These are phyloP conservation scores for Mycena chlorophos DNA, from an alignment of 768 basidiomycete genomes.

Conservation along the genomic window DNA sequence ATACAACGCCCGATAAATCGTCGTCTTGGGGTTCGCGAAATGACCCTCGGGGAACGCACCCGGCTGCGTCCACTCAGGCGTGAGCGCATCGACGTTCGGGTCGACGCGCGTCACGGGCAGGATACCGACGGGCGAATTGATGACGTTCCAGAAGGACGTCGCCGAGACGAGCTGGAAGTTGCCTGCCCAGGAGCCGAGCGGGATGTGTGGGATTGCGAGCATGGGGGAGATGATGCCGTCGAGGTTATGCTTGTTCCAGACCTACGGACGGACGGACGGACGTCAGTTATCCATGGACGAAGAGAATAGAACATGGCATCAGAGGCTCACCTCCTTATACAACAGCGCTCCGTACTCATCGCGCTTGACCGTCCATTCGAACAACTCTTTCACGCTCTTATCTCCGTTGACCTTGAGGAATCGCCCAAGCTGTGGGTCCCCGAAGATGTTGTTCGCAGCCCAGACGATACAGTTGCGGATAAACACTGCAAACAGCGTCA, in stretches of 20 bases:
- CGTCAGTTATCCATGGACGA: no score
- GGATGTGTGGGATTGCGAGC: slow-evolving; percentile 6
- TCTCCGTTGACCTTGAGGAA: not conserved
- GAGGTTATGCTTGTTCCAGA: slow-evolving; percentile 13
- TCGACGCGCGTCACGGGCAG: slow-evolving; percentile 46
- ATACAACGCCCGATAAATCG: not conserved
- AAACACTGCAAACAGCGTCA: not conserved
- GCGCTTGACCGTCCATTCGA: not conserved
- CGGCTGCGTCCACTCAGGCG: slow-evolving; percentile 26
- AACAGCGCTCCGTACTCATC: not conserved
- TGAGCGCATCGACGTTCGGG: slow-evolving; percentile 33
- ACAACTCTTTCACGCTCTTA: not conserved
- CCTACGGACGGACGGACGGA: not conserved
- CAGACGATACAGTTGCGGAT: not conserved
- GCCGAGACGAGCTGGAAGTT: not conserved
- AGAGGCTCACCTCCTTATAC: slow-evolving; percentile 3
- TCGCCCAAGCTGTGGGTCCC: not conserved
- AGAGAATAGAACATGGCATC: not conserved
- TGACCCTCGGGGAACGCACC: not conserved
- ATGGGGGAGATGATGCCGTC: slow-evolving; percentile 17
- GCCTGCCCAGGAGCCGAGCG: slow-evolving; percentile 1
- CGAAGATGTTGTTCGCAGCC: not conserved
- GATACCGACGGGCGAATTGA: slow-evolving; percentile 35
- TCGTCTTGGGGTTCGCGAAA: slow-evolving; percentile 26
- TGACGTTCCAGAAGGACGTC: slow-evolving; percentile 24